Base-by-base conservation (phyloP, 169 alveolate genomes). In the Cryptosporidium ubiquitum region DNA sequence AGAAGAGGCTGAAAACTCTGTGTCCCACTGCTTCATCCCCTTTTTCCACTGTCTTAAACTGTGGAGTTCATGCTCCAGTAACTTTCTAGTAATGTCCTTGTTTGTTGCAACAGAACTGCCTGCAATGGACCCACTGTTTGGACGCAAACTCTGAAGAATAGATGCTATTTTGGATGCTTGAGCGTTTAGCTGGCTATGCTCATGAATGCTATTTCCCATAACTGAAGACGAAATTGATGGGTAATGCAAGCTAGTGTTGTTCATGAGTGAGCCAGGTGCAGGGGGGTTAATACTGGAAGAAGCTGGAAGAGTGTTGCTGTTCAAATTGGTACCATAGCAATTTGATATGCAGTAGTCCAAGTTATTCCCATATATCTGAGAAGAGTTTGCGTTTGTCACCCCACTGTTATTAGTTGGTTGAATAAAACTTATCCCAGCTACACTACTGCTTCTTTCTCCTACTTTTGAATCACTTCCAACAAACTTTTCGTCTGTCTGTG, bases 21-120 rank as follows among this genome's bases (percentile, higher is more conserved):
- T 5, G 66, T 79, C 89, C 89, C 89, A 79, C 26, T 79, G 89
- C 35, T 79, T 58, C 89, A 79, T 79, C 26, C 89, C 89, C 33
- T 79, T 79, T 23, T 79, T 79, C 89, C 89, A 79, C 26, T 64
- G 89, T 29, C 79, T 58, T 26, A 79, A 33, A 57, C 89, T 79
- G 4, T 79, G 60, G 37, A 79, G 75, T 31, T 79, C 89, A 23
- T 64, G 61, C n/a, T 79, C 89, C 37, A 79, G 75, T 20, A 79
- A 20, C 40, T 61, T 79, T 61, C 89, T 79, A 3, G 75, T 31
- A 18, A 35, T 29, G n/a, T 79, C 89, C 37, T 47, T 79, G 29
- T 42, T 57, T 12, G 42, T 14, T 10, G 40, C 31, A 18, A 40
- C 42, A 26, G 89, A 58, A 16, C 39, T 42, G 39, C 89, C 29